Evolutionary conservation across 176 grass and related monocot species (phyloP), one percentile per base, ranked within the genome.

Genomic region (Lolium multiflorum): DNA sequence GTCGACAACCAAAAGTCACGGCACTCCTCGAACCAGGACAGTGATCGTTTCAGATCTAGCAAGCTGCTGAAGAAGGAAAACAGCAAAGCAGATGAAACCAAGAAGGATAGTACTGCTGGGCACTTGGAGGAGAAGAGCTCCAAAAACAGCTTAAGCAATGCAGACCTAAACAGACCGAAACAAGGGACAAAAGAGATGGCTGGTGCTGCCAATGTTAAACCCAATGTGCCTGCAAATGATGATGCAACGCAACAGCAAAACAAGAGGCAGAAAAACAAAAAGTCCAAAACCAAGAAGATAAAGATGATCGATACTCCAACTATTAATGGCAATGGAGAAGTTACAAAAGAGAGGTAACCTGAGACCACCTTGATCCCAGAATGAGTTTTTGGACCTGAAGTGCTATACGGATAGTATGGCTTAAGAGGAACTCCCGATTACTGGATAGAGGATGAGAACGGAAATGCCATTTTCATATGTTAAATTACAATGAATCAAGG

Each of bases 201-300:
- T 2, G 37, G 48, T 50, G 74, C 66, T 66, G 48, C 85, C 60
- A 81, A 59, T 84, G 76, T 75, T 11, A 84, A 91, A 16, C 76
- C 8, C 0, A 81, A 69, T 28, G 60, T 61, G 12, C 6, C 81
- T 20, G 60, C 43, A 59, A 83, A 75, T 46, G 52, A 26, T 8
- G 85, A 81, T 46, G 61, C 65, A 60, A 35, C 54, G 14, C 81
- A 47, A 46, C 85, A 84, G 25, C 39, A 80, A 70, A 88, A 81
- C 54, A 91, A 61, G 77, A 91, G 72, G 78, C 82, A 55, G 51
- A 91, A 77, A 57, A 91, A 25, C 70, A 91, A 80, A 77, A 85
- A 3, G 43, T 77, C 60, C 37, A 91, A 80, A 71, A 85, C 86
- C 31, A 88, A 85, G 43, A 84, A 76, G 71, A 86, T 47, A 58